These are phyloP conservation scores for Neurospora sp. DNA, from an alignment of 495 filamentous ascomycete species.

Conservation along the genomic window DNA sequence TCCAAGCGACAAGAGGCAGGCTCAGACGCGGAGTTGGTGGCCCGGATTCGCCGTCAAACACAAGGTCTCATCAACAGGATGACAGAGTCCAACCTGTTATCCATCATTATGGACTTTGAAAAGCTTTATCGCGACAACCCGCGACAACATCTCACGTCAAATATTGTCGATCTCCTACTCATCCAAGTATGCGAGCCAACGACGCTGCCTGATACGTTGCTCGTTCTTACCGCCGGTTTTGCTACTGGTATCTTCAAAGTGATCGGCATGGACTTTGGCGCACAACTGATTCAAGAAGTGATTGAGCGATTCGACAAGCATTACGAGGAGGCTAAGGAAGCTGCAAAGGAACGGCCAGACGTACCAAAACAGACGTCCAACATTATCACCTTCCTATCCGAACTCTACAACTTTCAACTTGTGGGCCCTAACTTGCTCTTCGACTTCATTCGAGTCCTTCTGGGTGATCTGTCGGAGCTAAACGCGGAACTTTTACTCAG, in stretches of 20 bases:
- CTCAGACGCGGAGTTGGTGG: conserved; percentile 56
- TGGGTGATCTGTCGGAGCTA: conserved; percentile 67
- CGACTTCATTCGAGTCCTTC: conserved; percentile 74
- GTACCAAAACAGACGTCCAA: conserved; percentile 61
- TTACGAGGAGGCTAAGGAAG: conserved; percentile 34
- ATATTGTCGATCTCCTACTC: conserved; percentile 62
- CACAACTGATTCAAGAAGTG: conserved; percentile 66
- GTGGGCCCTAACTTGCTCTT: conserved; percentile 75
- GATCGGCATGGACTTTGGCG: conserved; percentile 78
- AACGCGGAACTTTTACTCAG: conserved; percentile 87
- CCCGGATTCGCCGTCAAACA: conserved; percentile 62
- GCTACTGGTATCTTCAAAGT: conserved; percentile 79
- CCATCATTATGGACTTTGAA: conserved; percentile 71
- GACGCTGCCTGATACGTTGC: conserved; percentile 70
- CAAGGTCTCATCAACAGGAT: conserved; percentile 88
- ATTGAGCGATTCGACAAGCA: conserved; percentile 57
- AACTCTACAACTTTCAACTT: conserved; percentile 86
- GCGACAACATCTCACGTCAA: conserved; percentile 73
- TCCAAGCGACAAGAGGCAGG: conserved; percentile 57
- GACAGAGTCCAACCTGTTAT: conserved; percentile 77
- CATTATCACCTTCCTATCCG: conserved; percentile 70
- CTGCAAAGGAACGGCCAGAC: conserved; percentile 36
- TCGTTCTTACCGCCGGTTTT: conserved; percentile 86
- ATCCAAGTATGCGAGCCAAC: conserved; percentile 66
- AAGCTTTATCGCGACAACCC: conserved; percentile 72